Percentiles rank a stretch among this genome's conserved stretches.
These are phyloP conservation scores for Diutina neorugosa DNA, from an alignment of 1,139 yeast species.

Conservation along the genomic window DNA sequence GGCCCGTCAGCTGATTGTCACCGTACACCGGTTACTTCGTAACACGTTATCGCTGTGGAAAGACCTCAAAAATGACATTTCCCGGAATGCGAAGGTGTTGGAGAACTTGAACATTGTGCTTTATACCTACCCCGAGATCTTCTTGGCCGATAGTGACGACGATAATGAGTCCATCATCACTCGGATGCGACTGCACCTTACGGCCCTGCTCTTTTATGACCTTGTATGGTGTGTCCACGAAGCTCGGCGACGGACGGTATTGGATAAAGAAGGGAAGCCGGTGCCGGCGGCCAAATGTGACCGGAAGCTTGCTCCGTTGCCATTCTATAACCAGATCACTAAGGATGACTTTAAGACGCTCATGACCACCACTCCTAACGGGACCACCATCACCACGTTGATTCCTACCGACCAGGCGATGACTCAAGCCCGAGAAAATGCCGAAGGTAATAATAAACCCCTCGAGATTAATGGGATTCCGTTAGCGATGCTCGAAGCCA, in stretches of 20 bases:
- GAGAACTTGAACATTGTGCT: slow-evolving; percentile 83
- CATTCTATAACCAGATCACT: slow-evolving; percentile 90
- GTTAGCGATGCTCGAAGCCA: slow-evolving; percentile 65
- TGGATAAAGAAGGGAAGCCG: slow-evolving; percentile 14
- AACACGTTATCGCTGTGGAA: slow-evolving; percentile 89
- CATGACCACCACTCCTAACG: slow-evolving; percentile 82
- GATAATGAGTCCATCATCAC: slow-evolving; percentile 55
- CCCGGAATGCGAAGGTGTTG: slow-evolving; percentile 85
- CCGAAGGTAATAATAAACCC: slow-evolving; percentile 37
- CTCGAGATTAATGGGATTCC: slow-evolving; percentile 74
- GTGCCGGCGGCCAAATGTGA: slow-evolving; percentile 1
- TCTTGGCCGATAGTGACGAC: slow-evolving; percentile 30
- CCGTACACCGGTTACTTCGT: slow-evolving; percentile 78
- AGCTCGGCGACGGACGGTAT: slow-evolving; percentile 64
- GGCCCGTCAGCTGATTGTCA: slow-evolving; percentile 85
- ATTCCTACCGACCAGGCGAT: slow-evolving; percentile 80
- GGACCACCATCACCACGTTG: slow-evolving; percentile 80
- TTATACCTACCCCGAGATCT: slow-evolving; percentile 77
- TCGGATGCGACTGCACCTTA: slow-evolving; percentile 83
- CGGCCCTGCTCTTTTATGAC: slow-evolving; percentile 86
- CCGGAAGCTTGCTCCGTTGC: slow-evolving; percentile 40
- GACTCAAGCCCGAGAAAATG: slow-evolving; percentile 36
- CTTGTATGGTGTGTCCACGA: slow-evolving; percentile 93
- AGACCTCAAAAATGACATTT: slow-evolving; percentile 79
- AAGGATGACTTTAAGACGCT: slow-evolving; percentile 81